phyloP scores from a whole-genome alignment of 139 green algal species.

The Pleodorina starrii region DNA sequence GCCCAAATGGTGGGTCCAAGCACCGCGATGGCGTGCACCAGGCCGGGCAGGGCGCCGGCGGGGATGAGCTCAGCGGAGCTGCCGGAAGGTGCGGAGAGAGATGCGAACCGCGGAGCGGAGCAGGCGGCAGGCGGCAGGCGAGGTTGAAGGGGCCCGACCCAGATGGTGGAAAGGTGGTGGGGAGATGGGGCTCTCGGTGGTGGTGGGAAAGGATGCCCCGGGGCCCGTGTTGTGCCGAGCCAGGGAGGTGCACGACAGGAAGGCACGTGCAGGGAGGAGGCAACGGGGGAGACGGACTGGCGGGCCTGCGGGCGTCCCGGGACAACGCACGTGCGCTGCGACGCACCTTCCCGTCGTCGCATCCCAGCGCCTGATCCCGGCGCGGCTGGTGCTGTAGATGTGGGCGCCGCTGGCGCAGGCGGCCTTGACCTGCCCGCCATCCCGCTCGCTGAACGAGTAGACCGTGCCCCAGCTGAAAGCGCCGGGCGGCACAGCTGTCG shows the following conservation, averaged over 20 bases:
- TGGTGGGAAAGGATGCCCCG: too few relatives aligned
- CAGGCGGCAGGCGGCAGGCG: neutral
- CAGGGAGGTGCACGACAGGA: neutral
- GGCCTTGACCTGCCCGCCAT: slow-evolving; percentile 51
- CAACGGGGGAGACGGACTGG: neutral
- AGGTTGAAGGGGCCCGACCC: neutral
- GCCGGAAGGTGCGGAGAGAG: neutral
- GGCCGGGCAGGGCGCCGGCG: slow-evolving; percentile 30
- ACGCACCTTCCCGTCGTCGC: slow-evolving; percentile 41
- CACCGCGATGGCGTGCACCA: slow-evolving; percentile 50
- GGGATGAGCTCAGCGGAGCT: slow-evolving; percentile 49
- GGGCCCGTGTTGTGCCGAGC: too few relatives aligned
- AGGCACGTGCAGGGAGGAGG: neutral
- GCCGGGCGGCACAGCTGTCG: slow-evolving; percentile 25
- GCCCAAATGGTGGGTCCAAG: slow-evolving; percentile 50
- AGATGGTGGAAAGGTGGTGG: neutral
- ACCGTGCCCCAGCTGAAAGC: slow-evolving; percentile 54
- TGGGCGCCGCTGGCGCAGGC: neutral
- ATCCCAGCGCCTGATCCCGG: slow-evolving; percentile 54
- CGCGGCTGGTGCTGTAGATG: slow-evolving; percentile 50
- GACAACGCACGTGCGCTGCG: too few relatives aligned
- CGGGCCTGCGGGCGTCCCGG: too few relatives aligned
- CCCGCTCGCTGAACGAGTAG: slow-evolving; percentile 56
- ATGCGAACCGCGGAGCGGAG: neutral
- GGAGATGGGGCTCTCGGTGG: neutral